Percentiles rank a stretch among this genome's conserved stretches.
Conservation (phyloP, 2,329 filamentous ascomycete species). For the Arthrinium phaeospermum region DNA sequence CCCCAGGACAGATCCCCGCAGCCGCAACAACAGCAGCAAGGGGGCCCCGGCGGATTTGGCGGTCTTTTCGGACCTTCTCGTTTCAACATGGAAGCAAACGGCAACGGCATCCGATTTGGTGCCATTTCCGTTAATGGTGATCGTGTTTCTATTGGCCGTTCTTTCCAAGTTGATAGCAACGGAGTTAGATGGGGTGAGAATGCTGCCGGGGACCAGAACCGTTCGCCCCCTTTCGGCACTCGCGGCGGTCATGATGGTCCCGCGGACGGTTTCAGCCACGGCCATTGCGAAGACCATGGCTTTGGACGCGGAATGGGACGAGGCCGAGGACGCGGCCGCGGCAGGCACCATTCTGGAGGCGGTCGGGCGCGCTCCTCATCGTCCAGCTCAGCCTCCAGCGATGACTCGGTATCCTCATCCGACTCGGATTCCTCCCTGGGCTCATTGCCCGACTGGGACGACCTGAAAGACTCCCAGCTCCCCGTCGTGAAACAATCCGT, state of each 20-base stretch:
- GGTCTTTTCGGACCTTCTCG: constrained; percentile 22
- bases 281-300: background rate
- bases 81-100: constrained; percentile 26
- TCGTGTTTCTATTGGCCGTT: constrained; percentile 48
- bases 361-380: constrained; percentile 35
- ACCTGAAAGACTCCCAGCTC: constrained; percentile 55
- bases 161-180: constrained; percentile 50
- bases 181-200: constrained; percentile 54
- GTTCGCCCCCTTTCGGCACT: background rate
- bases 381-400: constrained; percentile 44
- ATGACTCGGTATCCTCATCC: constrained; percentile 40
- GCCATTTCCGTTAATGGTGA: constrained; percentile 51
- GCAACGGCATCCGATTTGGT: constrained; percentile 41
- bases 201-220: constrained; percentile 37
- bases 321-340: constrained; percentile 24
- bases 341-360: constrained; percentile 3
- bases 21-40: constrained; percentile 24
- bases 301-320: constrained; percentile 12
- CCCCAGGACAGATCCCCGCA: constrained; percentile 1
- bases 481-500: constrained; percentile 52
- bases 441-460: constrained; percentile 60
- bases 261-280: background rate
- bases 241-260: background rate
- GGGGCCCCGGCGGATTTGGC: background rate
- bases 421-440: constrained; percentile 53